Base-by-base conservation (phyloP, 768 basidiomycete genomes). In the Leccinum boreale region DNA sequence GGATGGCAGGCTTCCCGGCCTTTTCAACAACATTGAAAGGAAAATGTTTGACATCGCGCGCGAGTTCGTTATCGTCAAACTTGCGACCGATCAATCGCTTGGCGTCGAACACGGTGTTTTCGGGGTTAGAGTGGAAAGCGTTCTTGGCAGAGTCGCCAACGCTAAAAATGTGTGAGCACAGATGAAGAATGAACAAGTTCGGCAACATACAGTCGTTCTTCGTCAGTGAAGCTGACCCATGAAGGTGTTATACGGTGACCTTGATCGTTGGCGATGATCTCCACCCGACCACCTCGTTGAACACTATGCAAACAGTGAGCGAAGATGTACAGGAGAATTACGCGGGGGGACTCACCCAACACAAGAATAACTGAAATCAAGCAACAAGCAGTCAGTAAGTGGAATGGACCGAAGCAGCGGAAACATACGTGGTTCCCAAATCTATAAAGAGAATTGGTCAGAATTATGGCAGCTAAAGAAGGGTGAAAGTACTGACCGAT, bases 131-230 rank as follows among this genome's bases (percentile, higher is more conserved):
- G 74, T 92, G 87, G 78, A 86, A 93, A 29, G 94, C 93, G 71
- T 99, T 98, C 79, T 99, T 99, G 46, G 96, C 96, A 58, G 86
- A 83, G 73, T 99, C 96, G 68, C 97, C 96, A 67, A 99, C 90
- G 70, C 74, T 80, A 19, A 8, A 0, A 31, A 2, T 21, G 1
- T 0, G 39, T 56, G 1, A 61, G 29, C 2, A 4, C 0, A 28
- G 1, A 15, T 2, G 10, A 4, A 2, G 24, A 8, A 15, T 1
- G 12, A 5, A 26, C 0, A 17, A 56, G 29, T 47, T 21, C 4
- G 3, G 3, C 1, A 21, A 64, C 68, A 53, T 44, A 71, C 83
- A 87, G 79, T 70, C 90, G 83, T 72, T 92, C 90, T 0, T 92
- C 90, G 7, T 90, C 87, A 55, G 82, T 82, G 72, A 92, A 92